Percentiles rank a stretch among this genome's conserved stretches.
Conservation (phyloP, 352 stramenopile genomes). For the Globisporangium barbulae region DNA sequence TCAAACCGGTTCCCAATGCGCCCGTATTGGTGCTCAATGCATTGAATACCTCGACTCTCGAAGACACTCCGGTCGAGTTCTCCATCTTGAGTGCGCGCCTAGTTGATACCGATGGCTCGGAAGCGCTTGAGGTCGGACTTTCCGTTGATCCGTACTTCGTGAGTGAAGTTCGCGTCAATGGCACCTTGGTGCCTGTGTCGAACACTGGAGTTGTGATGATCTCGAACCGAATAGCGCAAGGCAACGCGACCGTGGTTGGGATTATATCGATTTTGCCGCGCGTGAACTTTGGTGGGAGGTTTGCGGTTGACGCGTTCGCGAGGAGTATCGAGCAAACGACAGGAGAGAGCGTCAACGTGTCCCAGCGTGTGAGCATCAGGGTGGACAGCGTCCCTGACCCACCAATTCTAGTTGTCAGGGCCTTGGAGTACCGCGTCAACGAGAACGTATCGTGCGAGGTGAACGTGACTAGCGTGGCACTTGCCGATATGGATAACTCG, state of each 20-base stretch:
- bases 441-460: constrained; percentile 32
- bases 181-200: constrained; percentile 13
- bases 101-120: constrained; percentile 43
- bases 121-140: constrained; percentile 40
- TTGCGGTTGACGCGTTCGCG: constrained; percentile 26
- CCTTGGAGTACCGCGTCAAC: constrained; percentile 27
- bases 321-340: constrained; percentile 28
- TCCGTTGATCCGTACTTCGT: constrained; percentile 33
- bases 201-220: constrained; percentile 9
- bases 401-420: constrained; percentile 23
- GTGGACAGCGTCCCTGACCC: constrained; percentile 34
- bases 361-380: constrained; percentile 23
- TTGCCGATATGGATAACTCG: constrained; percentile 41
- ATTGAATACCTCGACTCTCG: constrained; percentile 22
- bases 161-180: constrained; percentile 28
- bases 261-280: constrained; percentile 29
- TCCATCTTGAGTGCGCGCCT: constrained; percentile 35
- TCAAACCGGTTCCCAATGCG: constrained; percentile 36
- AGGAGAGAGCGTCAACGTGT: constrained; percentile 17
- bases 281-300: constrained; percentile 34
- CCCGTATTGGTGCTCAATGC: constrained; percentile 30
- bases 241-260: neutral
- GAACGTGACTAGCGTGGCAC: constrained; percentile 20
- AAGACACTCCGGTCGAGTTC: constrained; percentile 34
- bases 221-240: neutral